Evolutionary conservation across 2,329 filamentous ascomycete species (phyloP).

Genomic region (Ophiosphaerella korrae): DNA sequence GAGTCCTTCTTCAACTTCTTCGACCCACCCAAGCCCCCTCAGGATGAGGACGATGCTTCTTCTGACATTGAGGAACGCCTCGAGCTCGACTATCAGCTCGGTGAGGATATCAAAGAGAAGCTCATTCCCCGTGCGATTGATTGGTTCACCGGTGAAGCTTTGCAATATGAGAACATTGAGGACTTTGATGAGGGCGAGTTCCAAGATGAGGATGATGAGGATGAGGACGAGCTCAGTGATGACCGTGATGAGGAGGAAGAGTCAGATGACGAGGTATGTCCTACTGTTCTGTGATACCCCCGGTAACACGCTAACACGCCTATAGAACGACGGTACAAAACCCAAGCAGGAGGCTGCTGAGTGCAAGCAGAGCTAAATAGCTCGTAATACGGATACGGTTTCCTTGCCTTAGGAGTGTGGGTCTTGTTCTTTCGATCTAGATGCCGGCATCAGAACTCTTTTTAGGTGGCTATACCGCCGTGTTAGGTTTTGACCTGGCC

Average conservation of each 20-base stretch:
- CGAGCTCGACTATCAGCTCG: slow-evolving; percentile 97
- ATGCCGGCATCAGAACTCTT: slow-evolving; percentile 37
- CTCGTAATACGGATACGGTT: slow-evolving; percentile 19
- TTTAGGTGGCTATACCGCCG: slow-evolving; percentile 21
- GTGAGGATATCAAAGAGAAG: slow-evolving; percentile 99
- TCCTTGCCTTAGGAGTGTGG: slow-evolving; percentile 26
- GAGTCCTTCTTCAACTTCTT: slow-evolving; percentile 99
- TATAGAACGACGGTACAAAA: slow-evolving; percentile 49
- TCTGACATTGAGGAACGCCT: slow-evolving; percentile 96
- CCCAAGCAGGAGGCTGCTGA: slow-evolving; percentile 52
- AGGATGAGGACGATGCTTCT: slow-evolving; percentile 75
- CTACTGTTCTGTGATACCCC: neutral
- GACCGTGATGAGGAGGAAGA: slow-evolving; percentile 75
- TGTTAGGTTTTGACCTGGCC: slow-evolving; percentile 8
- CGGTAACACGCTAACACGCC: slow-evolving; percentile 16
- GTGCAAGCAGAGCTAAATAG: slow-evolving; percentile 51
- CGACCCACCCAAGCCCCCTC: slow-evolving; percentile 85
- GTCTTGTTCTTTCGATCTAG: slow-evolving; percentile 36
- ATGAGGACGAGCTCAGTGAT: slow-evolving; percentile 83
- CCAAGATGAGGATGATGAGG: slow-evolving; percentile 91
- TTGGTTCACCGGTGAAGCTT: slow-evolving; percentile 98
- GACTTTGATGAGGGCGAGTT: slow-evolving; percentile 82
- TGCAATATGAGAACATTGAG: slow-evolving; percentile 93
- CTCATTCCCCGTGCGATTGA: slow-evolving; percentile 97
- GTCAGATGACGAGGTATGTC: slow-evolving; percentile 48